These are phyloP conservation scores for Syncephalis plumigaleata DNA, from an alignment of 371 early-diverging fungal genomes.

Conservation along the genomic window DNA sequence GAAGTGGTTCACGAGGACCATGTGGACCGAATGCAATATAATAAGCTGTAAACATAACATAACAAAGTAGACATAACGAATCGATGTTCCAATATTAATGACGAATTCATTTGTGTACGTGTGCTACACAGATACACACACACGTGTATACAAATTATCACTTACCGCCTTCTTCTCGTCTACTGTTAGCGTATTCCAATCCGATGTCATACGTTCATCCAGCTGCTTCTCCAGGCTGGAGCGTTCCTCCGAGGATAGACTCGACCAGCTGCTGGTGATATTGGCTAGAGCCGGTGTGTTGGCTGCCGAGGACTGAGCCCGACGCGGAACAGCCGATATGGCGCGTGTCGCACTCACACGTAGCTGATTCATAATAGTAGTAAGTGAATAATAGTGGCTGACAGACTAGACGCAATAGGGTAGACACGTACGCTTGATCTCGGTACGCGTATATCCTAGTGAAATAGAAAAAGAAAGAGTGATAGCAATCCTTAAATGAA, in stretches of 20 bases:
- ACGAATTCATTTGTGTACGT: no score
- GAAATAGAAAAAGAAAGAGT: no score
- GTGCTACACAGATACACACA: no score
- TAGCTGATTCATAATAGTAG: no score
- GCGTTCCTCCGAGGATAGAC: conserved; percentile 72
- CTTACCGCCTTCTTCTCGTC: conserved; percentile 94
- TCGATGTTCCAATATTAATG: not conserved
- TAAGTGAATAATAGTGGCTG: no score
- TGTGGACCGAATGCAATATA: conserved; percentile 91
- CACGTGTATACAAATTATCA: no score
- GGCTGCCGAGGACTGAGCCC: not conserved
- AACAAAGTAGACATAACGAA: not conserved
- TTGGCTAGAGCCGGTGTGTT: not conserved
- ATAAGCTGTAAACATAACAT: conserved; percentile 35
- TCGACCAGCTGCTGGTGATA: conserved; percentile 48
- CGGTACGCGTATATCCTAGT: no score
- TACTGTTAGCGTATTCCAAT: conserved; percentile 79
- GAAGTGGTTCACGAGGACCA: conserved; percentile 69
- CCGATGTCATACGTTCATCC: conserved; percentile 71
- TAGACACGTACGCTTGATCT: no score
- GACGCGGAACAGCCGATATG: no score
- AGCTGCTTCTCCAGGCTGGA: conserved; percentile 63
- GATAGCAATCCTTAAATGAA: no score
- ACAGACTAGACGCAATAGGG: no score
- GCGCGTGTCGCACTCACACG: no score